A percentile compares a stretch with the other conserved stretches of the same genome.
Conservation (phyloP, 2,329 filamentous ascomycete species). For the Colletotrichum cuscutae region DNA sequence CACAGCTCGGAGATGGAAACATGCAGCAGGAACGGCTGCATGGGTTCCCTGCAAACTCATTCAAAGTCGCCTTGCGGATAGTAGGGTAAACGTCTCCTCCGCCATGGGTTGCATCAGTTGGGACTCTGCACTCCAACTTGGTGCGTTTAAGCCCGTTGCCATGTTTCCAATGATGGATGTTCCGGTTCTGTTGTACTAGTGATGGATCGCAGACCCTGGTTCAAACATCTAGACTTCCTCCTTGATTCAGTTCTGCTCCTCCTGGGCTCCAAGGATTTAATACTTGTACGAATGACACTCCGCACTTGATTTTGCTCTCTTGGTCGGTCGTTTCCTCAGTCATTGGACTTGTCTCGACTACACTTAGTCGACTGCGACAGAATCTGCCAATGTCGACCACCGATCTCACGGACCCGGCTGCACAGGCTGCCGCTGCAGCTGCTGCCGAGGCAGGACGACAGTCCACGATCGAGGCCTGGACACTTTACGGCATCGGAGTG, state of each 20-base stretch:
- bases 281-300: constrained; percentile 11
- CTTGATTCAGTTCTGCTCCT: background rate
- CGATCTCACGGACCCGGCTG: constrained; percentile 26
- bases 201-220: background rate
- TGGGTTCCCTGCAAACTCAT: background rate
- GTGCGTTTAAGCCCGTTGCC: constrained; percentile 6
- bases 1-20: constrained; percentile 15
- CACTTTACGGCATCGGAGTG: constrained; percentile 41
- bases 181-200: background rate
- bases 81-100: background rate
- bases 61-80: background rate
- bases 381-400: background rate
- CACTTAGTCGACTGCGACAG: background rate
- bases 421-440: constrained; percentile 37
- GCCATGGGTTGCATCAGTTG: background rate
- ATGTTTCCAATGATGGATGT: background rate
- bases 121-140: background rate
- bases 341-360: background rate
- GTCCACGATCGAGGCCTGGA: constrained; percentile 41
- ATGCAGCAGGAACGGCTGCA: background rate
- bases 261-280: background rate
- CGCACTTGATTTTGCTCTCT: background rate
- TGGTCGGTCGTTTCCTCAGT: background rate
- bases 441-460: constrained; percentile 36
- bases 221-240: background rate